Conservation (phyloP, 148 eudicot genomes). For the Heliamphora exappendiculata region DNA sequence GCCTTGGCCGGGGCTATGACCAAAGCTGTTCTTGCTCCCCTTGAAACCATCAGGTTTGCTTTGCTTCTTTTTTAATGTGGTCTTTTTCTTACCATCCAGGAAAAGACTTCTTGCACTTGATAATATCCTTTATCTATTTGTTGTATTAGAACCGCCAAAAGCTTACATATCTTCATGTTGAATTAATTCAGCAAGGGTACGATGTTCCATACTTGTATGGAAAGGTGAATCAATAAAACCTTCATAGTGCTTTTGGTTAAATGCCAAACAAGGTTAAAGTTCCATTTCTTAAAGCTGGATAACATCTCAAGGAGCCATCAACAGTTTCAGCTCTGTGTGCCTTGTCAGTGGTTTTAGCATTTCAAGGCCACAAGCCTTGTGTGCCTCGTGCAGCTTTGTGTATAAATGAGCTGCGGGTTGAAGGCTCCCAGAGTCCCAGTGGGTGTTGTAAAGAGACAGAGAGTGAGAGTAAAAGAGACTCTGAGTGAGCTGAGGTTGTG, state of each 20-base stretch:
- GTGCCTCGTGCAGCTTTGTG: no score
- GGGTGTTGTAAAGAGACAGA: no score
- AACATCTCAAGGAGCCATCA: no score
- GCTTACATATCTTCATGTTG: neutral
- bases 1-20: slow-evolving; percentile 99
- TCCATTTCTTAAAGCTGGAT: no score
- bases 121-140: neutral
- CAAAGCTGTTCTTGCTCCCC: slow-evolving; percentile 95
- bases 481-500: no score
- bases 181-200: neutral
- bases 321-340: no score
- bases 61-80: neutral
- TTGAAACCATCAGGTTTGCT: slow-evolving; percentile 85
- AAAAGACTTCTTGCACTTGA: neutral
- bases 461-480: no score
- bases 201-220: neutral
- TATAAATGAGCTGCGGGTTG: no score
- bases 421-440: no score
- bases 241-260: neutral
- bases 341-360: no score
- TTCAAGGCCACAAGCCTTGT: no score
- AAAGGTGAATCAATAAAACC: neutral
- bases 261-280: neutral
- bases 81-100: neutral
- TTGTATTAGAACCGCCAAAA: neutral